phyloP scores from a whole-genome alignment of 768 basidiomycete genomes.

The Nidularia sp. region DNA sequence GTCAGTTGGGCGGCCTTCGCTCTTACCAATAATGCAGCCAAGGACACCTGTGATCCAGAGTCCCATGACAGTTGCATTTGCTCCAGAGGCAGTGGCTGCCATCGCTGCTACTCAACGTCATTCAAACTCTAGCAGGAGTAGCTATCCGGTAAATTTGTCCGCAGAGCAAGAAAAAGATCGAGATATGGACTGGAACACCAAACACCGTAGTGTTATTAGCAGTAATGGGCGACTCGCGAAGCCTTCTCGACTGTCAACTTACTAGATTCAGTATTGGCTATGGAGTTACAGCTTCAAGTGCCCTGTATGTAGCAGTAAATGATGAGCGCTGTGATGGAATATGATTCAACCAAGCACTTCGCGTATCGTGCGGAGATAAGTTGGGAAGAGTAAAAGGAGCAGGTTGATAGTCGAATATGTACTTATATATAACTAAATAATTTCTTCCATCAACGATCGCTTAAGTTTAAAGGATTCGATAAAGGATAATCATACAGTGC shows the following conservation, averaged over 20 bases:
- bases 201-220: neutral
- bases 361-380: no score
- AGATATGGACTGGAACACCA: neutral
- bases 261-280: neutral
- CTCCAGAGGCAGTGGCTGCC: neutral
- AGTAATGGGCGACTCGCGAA: neutral
- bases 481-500: no score
- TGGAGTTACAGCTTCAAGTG: no score
- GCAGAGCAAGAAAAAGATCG: neutral
- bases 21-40: neutral
- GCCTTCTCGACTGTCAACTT: neutral
- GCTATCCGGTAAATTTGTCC: neutral
- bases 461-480: no score
- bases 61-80: neutral
- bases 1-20: neutral
- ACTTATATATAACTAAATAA: no score
- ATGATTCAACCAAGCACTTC: no score
- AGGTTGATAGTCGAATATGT: no score
- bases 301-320: no score
- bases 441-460: no score
- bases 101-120: neutral
- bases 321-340: no score
- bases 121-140: neutral
- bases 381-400: no score
- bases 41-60: neutral